Conservation (phyloP, 2,329 filamentous ascomycete species). For the Trichoderma endophyticum region DNA sequence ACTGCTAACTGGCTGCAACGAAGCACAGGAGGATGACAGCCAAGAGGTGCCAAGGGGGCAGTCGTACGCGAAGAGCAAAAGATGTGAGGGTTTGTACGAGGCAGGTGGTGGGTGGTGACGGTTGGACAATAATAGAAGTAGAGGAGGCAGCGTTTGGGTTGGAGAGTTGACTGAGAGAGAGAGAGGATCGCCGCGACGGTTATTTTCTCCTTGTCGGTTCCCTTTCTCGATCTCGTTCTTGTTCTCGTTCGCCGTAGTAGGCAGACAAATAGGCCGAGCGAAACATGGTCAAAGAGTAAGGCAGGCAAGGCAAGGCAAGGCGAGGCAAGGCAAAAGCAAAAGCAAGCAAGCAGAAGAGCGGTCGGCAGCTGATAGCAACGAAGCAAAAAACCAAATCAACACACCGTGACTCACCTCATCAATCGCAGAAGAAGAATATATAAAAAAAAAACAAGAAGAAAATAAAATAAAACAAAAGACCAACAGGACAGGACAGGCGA, state of each 20-base stretch:
- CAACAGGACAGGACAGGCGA: neutral
- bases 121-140: neutral
- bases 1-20: slow-evolving; percentile 18
- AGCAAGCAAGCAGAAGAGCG: neutral
- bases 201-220: neutral
- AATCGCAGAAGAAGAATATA: neutral
- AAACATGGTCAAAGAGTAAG: neutral
- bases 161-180: neutral
- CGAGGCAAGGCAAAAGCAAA: neutral
- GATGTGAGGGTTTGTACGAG: slow-evolving; percentile 10
- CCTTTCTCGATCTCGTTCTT: neutral
- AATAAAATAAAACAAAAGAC: neutral
- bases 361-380: neutral
- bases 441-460: neutral
- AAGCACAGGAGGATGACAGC: slow-evolving; percentile 12
- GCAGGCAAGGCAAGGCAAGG: neutral
- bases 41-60: slow-evolving; percentile 12
- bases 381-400: neutral
- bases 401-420: slow-evolving; percentile 17
- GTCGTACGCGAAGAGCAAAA: slow-evolving; percentile 17
- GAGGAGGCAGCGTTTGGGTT: slow-evolving; percentile 6
- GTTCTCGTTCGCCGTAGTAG: neutral
- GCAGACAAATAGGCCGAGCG: neutral
- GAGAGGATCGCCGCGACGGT: neutral
- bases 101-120: slow-evolving; percentile 4